These are phyloP conservation scores for Ophiocordyceps polyrhachis-furcata DNA, from an alignment of 2,329 filamentous ascomycete genomes.

Conservation along the genomic window DNA sequence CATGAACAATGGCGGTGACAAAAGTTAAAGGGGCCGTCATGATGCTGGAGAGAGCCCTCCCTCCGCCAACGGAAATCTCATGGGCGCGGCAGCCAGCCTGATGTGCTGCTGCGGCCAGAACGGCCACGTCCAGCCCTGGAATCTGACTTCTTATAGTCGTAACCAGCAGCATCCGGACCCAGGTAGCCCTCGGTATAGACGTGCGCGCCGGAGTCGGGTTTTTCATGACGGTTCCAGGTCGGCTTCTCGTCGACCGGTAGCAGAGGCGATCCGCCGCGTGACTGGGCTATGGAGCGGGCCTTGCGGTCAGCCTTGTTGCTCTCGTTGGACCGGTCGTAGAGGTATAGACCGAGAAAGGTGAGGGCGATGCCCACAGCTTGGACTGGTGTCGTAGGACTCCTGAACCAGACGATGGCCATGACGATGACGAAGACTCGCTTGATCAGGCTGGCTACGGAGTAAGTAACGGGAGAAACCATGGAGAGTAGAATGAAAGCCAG, in stretches of 20 bases:
- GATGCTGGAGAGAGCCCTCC: neutral
- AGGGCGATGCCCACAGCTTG: conserved; percentile 74
- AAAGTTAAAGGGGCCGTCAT: neutral
- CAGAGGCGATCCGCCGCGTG: conserved; percentile 25
- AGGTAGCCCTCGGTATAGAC: conserved; percentile 28
- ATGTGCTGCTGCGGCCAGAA: conserved; percentile 22
- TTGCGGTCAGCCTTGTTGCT: conserved; percentile 74
- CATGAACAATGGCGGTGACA: neutral
- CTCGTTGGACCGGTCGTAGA: conserved; percentile 86
- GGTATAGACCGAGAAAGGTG: conserved; percentile 81
- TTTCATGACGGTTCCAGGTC: neutral
- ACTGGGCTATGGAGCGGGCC: conserved; percentile 43
- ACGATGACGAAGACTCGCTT: conserved; percentile 96
- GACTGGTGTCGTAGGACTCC: conserved; percentile 64
- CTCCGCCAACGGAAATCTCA: neutral
- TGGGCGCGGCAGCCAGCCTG: conserved; percentile 4
- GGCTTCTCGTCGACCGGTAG: conserved; percentile 42
- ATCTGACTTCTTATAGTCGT: conserved; percentile 39
- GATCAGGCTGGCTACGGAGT: conserved; percentile 87
- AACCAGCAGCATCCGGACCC: conserved; percentile 12
- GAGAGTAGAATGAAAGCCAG: conserved; percentile 84
- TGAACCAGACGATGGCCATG: conserved; percentile 91
- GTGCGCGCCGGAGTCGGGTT: conserved; percentile 11
- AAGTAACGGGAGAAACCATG: conserved; percentile 89
- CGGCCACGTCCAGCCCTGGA: conserved; percentile 24